A percentile compares a stretch with the other conserved stretches of the same genome.
phyloP scores from a whole-genome alignment of 2,329 filamentous ascomycete species.

The Paraphaeosphaeria sporulosa region DNA sequence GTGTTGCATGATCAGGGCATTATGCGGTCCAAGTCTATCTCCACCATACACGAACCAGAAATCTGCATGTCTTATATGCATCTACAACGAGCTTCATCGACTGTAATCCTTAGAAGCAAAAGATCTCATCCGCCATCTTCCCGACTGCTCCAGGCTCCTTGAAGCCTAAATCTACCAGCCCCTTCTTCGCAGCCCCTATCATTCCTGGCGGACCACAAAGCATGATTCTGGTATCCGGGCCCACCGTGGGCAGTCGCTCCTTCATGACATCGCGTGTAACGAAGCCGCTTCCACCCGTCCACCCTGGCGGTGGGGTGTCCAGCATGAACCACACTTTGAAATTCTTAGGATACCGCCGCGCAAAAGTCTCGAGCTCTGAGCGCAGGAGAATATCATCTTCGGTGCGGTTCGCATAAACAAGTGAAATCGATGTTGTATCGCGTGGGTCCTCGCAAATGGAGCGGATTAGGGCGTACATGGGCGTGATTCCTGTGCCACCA shows the following conservation, averaged over 20 bases:
- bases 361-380: constrained; percentile 63
- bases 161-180: constrained; percentile 56
- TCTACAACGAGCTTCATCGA: not conserved
- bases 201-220: constrained; percentile 69
- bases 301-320: constrained; percentile 32
- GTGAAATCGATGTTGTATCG: constrained; percentile 64
- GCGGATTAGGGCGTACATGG: constrained; percentile 69
- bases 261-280: constrained; percentile 58
- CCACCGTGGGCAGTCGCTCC: constrained; percentile 58
- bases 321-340: constrained; percentile 66
- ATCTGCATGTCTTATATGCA: not conserved
- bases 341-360: constrained; percentile 58
- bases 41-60: not conserved
- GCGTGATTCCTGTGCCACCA: constrained; percentile 50
- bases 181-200: constrained; percentile 64
- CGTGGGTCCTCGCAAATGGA: constrained; percentile 68
- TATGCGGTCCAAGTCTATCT: not conserved
- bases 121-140: constrained; percentile 65
- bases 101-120: constrained; percentile 55
- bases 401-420: constrained; percentile 67
- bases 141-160: constrained; percentile 58
- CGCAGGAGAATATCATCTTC: constrained; percentile 68
- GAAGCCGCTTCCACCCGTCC: constrained; percentile 18
- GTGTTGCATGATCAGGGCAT: not conserved
- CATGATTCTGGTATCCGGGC: constrained; percentile 60